Percentiles rank a stretch among this genome's conserved stretches.
These are phyloP conservation scores for Heliocybe sulcata DNA, from an alignment of 1,284 basidiomycete species.

Conservation along the genomic window DNA sequence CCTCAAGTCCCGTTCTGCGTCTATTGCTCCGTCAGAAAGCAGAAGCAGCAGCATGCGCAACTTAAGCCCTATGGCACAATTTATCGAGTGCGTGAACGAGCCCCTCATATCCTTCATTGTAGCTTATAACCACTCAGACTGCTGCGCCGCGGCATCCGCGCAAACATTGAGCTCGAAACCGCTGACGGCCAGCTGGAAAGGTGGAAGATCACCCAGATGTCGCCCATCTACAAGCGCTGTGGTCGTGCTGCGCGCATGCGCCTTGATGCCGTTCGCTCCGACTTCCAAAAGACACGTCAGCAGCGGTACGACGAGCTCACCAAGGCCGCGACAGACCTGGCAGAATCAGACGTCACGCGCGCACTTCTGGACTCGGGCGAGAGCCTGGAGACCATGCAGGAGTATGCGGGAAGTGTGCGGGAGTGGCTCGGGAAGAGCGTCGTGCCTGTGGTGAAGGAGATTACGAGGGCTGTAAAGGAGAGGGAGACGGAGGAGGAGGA, in stretches of 20 bases:
- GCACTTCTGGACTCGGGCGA: not conserved
- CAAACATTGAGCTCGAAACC: not conserved
- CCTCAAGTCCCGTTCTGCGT: not conserved
- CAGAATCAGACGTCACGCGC: not conserved
- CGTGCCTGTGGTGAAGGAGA: not conserved
- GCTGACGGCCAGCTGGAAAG: not conserved
- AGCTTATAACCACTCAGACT: not conserved
- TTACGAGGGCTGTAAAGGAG: not conserved
- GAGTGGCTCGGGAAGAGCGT: not conserved
- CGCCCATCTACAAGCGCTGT: not conserved
- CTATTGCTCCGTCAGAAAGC: not conserved
- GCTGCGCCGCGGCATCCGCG: not conserved
- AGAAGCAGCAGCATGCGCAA: not conserved
- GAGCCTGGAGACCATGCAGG: not conserved
- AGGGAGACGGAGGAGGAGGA: not conserved
- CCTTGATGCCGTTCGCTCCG: not conserved
- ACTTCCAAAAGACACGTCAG: not conserved
- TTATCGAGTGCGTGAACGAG: not conserved
- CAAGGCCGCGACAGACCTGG: not conserved
- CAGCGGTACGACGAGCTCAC: not conserved
- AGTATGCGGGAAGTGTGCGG: not conserved
- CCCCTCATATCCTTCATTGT: not conserved
- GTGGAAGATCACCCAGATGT: not conserved
- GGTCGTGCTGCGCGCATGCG: not conserved
- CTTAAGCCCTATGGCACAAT: not conserved